Percentiles rank a stretch among this genome's conserved stretches.
Evolutionary conservation across 257 asterid genomes (phyloP).

Genomic region (Solanum commersonii): DNA sequence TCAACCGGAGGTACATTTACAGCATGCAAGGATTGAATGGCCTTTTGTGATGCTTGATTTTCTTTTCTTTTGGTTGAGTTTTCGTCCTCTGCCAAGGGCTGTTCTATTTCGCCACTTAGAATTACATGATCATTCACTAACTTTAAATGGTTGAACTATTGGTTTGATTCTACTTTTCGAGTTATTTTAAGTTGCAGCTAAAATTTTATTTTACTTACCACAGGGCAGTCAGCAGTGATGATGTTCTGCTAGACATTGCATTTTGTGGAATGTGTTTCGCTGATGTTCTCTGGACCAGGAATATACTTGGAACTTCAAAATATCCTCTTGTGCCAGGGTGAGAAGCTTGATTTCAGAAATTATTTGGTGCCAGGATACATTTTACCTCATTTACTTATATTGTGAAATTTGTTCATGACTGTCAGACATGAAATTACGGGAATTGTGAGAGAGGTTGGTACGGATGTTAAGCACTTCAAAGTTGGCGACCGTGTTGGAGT

Average conservation of each 20-base stretch:
- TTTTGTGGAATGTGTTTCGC: slow-evolving; percentile 88
- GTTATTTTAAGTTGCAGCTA: neutral
- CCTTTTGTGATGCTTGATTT: neutral
- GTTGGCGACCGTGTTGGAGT: slow-evolving; percentile 79
- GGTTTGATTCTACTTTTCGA: neutral
- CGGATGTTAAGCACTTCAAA: slow-evolving; percentile 47
- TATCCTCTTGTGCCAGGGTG: slow-evolving; percentile 99
- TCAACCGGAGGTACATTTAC: slow-evolving; percentile 52
- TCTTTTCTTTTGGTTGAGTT: neutral
- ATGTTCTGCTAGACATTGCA: slow-evolving; percentile 46
- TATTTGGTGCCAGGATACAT: neutral
- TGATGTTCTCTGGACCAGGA: slow-evolving; percentile 78
- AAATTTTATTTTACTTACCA: neutral
- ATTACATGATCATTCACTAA: neutral
- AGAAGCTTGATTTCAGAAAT: neutral
- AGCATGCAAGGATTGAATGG: neutral
- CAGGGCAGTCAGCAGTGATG: slow-evolving; percentile 68
- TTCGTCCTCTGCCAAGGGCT: neutral
- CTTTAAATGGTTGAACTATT: neutral
- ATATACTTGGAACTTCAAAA: slow-evolving; percentile 39
- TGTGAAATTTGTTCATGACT: neutral
- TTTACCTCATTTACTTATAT: neutral
- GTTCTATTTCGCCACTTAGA: neutral
- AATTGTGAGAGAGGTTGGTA: slow-evolving; percentile 54
- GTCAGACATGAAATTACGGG: slow-evolving; percentile 87